A percentile compares a stretch with the other conserved stretches of the same genome.
Conservation (phyloP, 23 red algal species). For the Agarophyton chilense region DNA sequence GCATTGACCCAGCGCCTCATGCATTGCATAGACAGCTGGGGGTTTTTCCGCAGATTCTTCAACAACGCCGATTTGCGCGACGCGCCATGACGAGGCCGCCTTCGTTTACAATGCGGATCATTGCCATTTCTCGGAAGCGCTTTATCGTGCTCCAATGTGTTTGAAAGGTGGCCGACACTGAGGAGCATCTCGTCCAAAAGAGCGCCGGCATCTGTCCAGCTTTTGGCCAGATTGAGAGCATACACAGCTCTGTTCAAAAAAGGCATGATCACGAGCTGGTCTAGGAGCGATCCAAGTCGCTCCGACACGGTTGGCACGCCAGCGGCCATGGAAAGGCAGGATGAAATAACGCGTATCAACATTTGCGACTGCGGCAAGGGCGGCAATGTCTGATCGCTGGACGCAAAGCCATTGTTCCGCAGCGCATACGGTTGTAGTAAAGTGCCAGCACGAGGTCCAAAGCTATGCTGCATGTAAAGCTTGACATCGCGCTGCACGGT, state of each 20-base stretch:
- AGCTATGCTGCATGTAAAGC: slow-evolving; percentile 22
- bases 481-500: slow-evolving; percentile 43
- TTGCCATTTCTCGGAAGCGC: neutral
- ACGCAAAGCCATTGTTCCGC: neutral
- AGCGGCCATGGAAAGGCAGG: slow-evolving; percentile 34
- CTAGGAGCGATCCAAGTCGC: slow-evolving; percentile 20
- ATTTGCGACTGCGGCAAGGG: slow-evolving; percentile 19
- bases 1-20: slow-evolving; percentile 2
- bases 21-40: slow-evolving; percentile 24
- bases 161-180: neutral
- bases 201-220: slow-evolving; percentile 49
- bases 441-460: slow-evolving; percentile 60
- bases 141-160: neutral
- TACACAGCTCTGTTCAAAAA: slow-evolving; percentile 46
- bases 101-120: neutral
- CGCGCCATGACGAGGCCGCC: neutral
- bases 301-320: slow-evolving; percentile 37
- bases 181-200: slow-evolving; percentile 8
- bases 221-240: slow-evolving; percentile 50
- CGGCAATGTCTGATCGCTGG: slow-evolving; percentile 1
- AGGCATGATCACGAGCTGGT: slow-evolving; percentile 30
- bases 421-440: slow-evolving; percentile 38
- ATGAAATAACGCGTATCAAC: slow-evolving; percentile 17
- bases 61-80: neutral
- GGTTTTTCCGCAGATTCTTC: neutral